These are phyloP conservation scores for Coemansia sp. DNA, from an alignment of 192 early-diverging fungal genomes.

Conservation along the genomic window DNA sequence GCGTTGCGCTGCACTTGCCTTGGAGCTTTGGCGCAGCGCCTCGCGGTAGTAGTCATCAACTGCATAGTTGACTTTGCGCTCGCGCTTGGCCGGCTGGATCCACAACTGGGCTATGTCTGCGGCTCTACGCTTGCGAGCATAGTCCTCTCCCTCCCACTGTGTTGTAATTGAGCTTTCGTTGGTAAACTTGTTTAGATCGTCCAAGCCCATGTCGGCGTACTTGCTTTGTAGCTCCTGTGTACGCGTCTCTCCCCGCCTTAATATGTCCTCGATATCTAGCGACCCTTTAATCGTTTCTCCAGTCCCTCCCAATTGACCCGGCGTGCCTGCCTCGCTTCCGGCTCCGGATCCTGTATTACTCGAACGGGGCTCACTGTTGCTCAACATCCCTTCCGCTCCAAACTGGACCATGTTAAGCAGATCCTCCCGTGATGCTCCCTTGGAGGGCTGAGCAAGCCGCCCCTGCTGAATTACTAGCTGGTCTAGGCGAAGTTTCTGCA, in stretches of 20 bases:
- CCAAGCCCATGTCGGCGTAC: slow-evolving; percentile 86
- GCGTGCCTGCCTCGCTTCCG: slow-evolving; percentile 36
- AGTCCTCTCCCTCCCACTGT: slow-evolving; percentile 97
- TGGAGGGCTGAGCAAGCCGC: slow-evolving; percentile 67
- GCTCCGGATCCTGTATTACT: slow-evolving; percentile 27
- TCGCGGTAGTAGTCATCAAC: slow-evolving; percentile 93
- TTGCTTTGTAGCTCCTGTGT: slow-evolving; percentile 86
- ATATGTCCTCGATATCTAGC: slow-evolving; percentile 77
- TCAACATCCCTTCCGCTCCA: slow-evolving; percentile 86
- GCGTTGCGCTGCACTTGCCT: slow-evolving; percentile 61
- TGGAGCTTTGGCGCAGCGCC: slow-evolving; percentile 67
- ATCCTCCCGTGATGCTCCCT: slow-evolving; percentile 56
- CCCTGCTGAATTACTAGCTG: slow-evolving; percentile 99
- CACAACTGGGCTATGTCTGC: slow-evolving; percentile 58
- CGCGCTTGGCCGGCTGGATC: slow-evolving; percentile 94
- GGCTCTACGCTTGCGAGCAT: slow-evolving; percentile 66
- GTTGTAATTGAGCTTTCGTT: slow-evolving; percentile 70
- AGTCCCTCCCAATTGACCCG: slow-evolving; percentile 46
- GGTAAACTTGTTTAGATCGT: slow-evolving; percentile 91
- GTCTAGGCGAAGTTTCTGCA: slow-evolving; percentile 93
- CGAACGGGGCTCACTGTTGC: slow-evolving; percentile 24
- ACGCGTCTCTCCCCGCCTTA: slow-evolving; percentile 82
- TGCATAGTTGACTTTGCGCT: slow-evolving; percentile 88
- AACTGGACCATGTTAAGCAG: slow-evolving; percentile 96
- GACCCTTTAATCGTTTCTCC: slow-evolving; percentile 17